A percentile compares a stretch with the other conserved stretches of the same genome.
Conservation (phyloP, 169 alveolate species). For the Theileria luwenshuni region DNA sequence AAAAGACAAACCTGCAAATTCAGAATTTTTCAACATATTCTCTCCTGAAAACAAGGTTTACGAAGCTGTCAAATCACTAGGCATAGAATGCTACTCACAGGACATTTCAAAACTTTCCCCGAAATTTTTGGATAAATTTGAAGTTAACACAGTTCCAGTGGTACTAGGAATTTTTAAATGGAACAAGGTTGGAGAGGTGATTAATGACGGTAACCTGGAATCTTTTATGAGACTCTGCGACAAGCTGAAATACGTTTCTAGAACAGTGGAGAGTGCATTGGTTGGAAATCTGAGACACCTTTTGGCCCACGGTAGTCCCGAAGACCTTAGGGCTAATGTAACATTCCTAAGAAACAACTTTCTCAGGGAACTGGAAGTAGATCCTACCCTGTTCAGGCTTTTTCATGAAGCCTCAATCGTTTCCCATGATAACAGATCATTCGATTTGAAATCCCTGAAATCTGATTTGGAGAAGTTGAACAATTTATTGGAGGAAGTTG, state of each 20-base stretch:
- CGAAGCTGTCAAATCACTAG: conserved; percentile 6
- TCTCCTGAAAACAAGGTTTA: background rate
- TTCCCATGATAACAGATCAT: background rate
- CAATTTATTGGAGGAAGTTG: background rate
- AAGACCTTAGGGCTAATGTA: conserved; percentile 3
- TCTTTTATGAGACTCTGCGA: conserved; percentile 24
- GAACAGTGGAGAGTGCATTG: conserved; percentile 16
- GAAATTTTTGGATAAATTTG: conserved; percentile 19
- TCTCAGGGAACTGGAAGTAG: conserved; percentile 4
- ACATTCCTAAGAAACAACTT: conserved; percentile 5
- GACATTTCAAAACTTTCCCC: conserved; percentile 23
- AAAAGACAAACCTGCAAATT: background rate
- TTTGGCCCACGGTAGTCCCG: conserved; percentile 20
- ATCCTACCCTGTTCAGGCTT: conserved; percentile 2
- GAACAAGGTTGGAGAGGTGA: conserved; percentile 31
- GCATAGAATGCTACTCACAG: conserved; percentile 33
- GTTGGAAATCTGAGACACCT: conserved; percentile 25
- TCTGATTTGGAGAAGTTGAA: background rate
- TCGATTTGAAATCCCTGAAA: background rate
- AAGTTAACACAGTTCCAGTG: conserved; percentile 43
- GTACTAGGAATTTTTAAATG: conserved; percentile 31
- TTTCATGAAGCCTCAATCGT: conserved; percentile 11
- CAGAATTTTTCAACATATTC: conserved; percentile 1
- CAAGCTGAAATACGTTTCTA: conserved; percentile 14
- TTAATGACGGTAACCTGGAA: background rate